These are phyloP conservation scores for Flueggea neowawraea DNA, from an alignment of 441 rosid species.

Conservation along the genomic window DNA sequence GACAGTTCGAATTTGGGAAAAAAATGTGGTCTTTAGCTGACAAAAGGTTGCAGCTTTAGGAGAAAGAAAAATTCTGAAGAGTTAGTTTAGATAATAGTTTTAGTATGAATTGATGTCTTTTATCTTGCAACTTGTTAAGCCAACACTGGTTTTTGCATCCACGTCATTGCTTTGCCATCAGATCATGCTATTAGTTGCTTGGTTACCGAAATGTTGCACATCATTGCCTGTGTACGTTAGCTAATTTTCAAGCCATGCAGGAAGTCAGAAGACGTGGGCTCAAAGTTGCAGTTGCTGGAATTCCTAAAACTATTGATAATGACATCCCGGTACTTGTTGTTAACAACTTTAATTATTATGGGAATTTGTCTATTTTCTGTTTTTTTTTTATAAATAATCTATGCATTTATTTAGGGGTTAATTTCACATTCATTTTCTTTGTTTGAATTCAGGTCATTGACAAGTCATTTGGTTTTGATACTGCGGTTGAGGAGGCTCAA, in stretches of 20 bases:
- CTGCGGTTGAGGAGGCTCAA: slow-evolving; percentile 93
- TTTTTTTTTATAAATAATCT: slow-evolving; percentile 9
- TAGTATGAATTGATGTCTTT: too few relatives aligned
- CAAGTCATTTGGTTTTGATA: slow-evolving; percentile 79
- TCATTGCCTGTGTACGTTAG: too few relatives aligned
- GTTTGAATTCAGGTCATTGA: slow-evolving; percentile 63
- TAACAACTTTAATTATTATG: background rate
- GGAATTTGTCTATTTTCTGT: background rate
- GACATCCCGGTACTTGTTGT: slow-evolving; percentile 60
- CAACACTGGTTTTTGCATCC: too few relatives aligned
- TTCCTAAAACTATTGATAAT: slow-evolving; percentile 83
- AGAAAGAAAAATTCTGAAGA: too few relatives aligned
- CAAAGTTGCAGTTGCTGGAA: slow-evolving; percentile 72
- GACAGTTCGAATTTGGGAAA: too few relatives aligned
- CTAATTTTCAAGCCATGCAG: slow-evolving; percentile 22
- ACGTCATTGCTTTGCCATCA: background rate
- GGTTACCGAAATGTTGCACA: background rate
- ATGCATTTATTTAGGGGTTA: slow-evolving; percentile 1
- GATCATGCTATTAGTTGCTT: background rate
- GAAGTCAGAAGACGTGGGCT: slow-evolving; percentile 74
- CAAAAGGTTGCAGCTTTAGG: too few relatives aligned
- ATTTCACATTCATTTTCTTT: slow-evolving; percentile 8
- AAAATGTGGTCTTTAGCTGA: too few relatives aligned
- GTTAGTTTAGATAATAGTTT: too few relatives aligned
- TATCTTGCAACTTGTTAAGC: too few relatives aligned